Evolutionary conservation across 2,329 filamentous ascomycete genomes (phyloP), one percentile per base, ranked within the genome.

Genomic region (Colletotrichum scovillei): DNA sequence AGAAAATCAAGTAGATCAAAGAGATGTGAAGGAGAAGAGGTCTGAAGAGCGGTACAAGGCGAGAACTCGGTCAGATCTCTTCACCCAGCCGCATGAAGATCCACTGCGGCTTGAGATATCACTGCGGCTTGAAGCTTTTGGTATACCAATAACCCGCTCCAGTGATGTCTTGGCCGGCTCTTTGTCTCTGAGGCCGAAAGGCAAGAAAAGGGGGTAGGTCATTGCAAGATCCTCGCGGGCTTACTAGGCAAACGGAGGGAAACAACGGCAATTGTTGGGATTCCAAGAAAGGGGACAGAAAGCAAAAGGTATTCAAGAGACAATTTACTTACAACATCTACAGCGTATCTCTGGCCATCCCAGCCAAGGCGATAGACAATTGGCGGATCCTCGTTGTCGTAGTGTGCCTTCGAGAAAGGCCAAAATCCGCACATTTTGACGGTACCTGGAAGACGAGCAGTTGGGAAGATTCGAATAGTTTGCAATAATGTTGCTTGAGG

Each of bases 371-470:
- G 85, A 73, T 78, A 82, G 42, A 64, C 52, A 16, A 67, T 64
- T 19, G 70, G 70, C 5, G 82, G 79, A 70, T 84, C 82, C 72
- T 86, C 83, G 38, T 86, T 84, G 73, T 89, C 86, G 73, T 85
- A 78, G 78, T 86, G 82, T 79, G 88, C 73, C 78, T 88, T 86
- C 78, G 81, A 79, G 59, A 85, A 86, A 0, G 87, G 84, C 79
- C 88, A 89, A 77, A 86, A 88, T 5, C 89, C 81, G 76, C 88
- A 90, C 88, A 90, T 90, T 7, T 62, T 80, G 77, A 19, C 38
- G 30, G 5, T 7, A 69, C 56, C 24, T 24, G 16, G 46, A 9
- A 74, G 8, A 53, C 4, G 30, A 32, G 30, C 30, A 52, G 12
- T n/a, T n/a, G 11, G 4, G 55, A 42, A 22, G 24, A 6, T 8